Evolutionary conservation across 202 grass and related monocot genomes (phyloP), one percentile per base, ranked within the genome.

Genomic region (Zizania palustris): DNA sequence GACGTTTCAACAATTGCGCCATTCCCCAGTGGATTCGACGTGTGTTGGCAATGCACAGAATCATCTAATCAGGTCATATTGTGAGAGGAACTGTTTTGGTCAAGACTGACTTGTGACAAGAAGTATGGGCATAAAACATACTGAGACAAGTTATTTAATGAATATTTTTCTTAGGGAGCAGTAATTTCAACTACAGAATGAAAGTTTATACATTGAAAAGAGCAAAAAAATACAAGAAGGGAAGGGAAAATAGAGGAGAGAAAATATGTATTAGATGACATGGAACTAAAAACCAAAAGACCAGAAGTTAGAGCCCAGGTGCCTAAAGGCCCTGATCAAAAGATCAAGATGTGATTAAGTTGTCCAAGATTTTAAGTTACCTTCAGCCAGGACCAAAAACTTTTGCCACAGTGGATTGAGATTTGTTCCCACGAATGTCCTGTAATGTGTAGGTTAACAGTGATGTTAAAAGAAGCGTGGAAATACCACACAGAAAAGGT

Each of bases 381-480:
- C 94, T 84, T 90, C 43, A 44, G 82, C 91, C 14, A 84, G 65
- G 65, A 92, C 64, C 55, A 93, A 82, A 93, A 93, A 93, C 0
- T 86, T 92, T 64, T 92, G 80, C 91, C 94, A 97, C 37, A 60
- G 64, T 60, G 91, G 91, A 92, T 88, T 97, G 54, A 97, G 82
- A 76, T 97, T 97, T 85, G 94, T 93, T 84, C 91, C 94, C 64
- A 93, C 85, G 86, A 93, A 97, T 88, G 91, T 92, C 80, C 94
- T 97, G 86, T 85, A 22, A 45, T 45, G 41, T 75, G 64, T 19
- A 75, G 82, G 12, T 53, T 45, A 65, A 82, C 9, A 53, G 2
- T 4, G 3, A 44, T 53, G 22, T 82, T 28, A 82, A 49, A n/a
- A 39, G 20, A 58, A 14, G 65, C 5, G 53, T 22, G 43, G 4